Base-by-base conservation (phyloP, 2,329 filamentous ascomycete species). In the Diaporthe destruens region DNA sequence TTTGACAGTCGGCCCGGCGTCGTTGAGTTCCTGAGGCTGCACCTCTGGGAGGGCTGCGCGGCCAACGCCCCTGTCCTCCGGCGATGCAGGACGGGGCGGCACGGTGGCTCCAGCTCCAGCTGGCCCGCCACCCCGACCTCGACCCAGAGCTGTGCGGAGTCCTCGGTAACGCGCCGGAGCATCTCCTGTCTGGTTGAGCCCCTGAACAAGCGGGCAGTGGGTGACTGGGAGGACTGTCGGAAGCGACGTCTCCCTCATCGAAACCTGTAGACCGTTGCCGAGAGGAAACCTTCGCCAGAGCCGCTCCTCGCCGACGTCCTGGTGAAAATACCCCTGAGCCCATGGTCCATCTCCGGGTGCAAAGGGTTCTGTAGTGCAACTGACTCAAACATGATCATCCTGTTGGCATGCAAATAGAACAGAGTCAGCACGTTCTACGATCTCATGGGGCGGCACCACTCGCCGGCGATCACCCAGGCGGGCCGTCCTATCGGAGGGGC, bases 121-220 rank as follows among this genome's bases (percentile, higher is more conserved):
- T 89, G 39, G 75, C 76, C 16, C 76, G 77, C 14, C 76, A 77
- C 14, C 61, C 71, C 23, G 54, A 59, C 7, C 71, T 80, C 6
- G 76, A 78, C 0, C 75, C 80, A 0, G 72, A 75, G 0, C 80
- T 84, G 74, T 81, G 81, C 9, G 75, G 76, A 23, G 86, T 90
- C 0, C 85, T 90, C 61, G 82, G 86, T 49, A 84, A 87, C 53
- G 88, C 87, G 4, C 89, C 86, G 75, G 77, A 81, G 7, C 86
- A 86, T 16, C 81, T 93, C 4, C 88, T 83, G 29, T 29, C 5
- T n/a, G n/a, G n/a, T n/a, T n/a, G n/a, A n/a, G n/a, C n/a, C n/a
- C 89, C 0, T 94, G 92, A 92, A 94, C 91, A 0, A 92, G 88
- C 53, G 92, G 92, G 0, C 92, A 94, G 79, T 94, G 92, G 92